These are phyloP conservation scores for Polymyxa betae DNA, from an alignment of 208 protist genomes.

Conservation along the genomic window DNA sequence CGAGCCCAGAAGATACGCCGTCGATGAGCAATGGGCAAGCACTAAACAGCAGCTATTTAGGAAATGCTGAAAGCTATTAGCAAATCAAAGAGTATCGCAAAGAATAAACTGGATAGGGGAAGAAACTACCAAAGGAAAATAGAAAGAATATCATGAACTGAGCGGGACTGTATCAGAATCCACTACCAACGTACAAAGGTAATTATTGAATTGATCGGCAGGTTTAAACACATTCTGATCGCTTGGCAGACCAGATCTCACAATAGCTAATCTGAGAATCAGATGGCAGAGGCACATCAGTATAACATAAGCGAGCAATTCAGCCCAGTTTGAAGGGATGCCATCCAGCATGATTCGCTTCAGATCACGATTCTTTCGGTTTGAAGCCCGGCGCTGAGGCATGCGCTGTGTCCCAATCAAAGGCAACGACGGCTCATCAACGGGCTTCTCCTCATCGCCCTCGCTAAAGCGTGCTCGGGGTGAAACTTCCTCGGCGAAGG, in stretches of 20 bases:
- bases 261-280: neutral
- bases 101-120: too few relatives aligned
- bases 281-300: constrained; percentile 52
- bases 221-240: constrained; percentile 44
- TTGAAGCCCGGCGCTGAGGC: neutral
- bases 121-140: too few relatives aligned
- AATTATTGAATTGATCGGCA: constrained; percentile 43
- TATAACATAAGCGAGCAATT: constrained; percentile 31
- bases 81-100: too few relatives aligned
- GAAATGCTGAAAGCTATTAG: neutral
- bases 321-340: constrained; percentile 46
- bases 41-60: neutral
- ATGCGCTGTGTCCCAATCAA: neutral
- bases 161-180: too few relatives aligned
- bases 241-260: constrained; percentile 3
- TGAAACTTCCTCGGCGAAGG: constrained; percentile 44
- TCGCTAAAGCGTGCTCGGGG: neutral
- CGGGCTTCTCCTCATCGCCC: neutral
- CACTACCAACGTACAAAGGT: constrained; percentile 30
- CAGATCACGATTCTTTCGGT: neutral
- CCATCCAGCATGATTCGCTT: constrained; percentile 10
- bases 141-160: too few relatives aligned
- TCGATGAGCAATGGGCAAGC: constrained; percentile 42
- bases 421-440: neutral
- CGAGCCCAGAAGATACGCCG: constrained; percentile 28